Base-by-base conservation (phyloP, 2,329 filamentous ascomycete species). In the Sporothrix protearum region DNA sequence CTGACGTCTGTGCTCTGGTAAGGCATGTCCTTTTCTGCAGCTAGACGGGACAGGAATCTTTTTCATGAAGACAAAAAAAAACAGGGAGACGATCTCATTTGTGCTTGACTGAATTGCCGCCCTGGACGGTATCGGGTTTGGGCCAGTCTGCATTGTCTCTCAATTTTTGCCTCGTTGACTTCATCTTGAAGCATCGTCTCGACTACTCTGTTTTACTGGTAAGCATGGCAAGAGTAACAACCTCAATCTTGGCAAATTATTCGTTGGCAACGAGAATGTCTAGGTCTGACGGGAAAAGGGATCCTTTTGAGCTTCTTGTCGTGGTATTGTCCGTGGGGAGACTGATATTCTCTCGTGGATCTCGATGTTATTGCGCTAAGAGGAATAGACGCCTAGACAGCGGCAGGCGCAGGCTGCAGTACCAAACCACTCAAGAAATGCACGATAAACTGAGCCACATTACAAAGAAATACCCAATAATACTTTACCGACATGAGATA, bases 401-500 rank as follows among this genome's bases (percentile, higher is more conserved):
- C 14, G 14, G 14, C 14, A 47, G 42, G 42, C 42, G 14, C 42
- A 47, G 42, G 42, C 19, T 47, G 42, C 42, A 47, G 42, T 47
- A 47, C 42, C 19, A n/a, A 8, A 57, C 3, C n/a, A 53, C 22
- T 9, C 8, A 22, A 53, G n/a, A 53, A 33, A 57, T 55, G 28
- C 28, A 33, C 7, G 28, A n/a, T 47, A 19, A 19, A 63, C 57
- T 63, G 33, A 42, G 57, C 57, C 57, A 63, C 57, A 61, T 61
- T 61, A 61, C 57, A 33, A 61, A 61, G 33, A 61, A 45, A 47
- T 1, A 39, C 57, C 57, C 57, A 61, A 61, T 19, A 39, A 61
- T 61, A 28, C 33, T 39, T 25, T 42, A 19, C 8, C 5, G 57
- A 28, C 22, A 10, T 42, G 10, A n/a, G 28, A 57, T 14, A 7